Base-by-base conservation (phyloP, 2,329 filamentous ascomycete species). In the Alternaria viburni region DNA sequence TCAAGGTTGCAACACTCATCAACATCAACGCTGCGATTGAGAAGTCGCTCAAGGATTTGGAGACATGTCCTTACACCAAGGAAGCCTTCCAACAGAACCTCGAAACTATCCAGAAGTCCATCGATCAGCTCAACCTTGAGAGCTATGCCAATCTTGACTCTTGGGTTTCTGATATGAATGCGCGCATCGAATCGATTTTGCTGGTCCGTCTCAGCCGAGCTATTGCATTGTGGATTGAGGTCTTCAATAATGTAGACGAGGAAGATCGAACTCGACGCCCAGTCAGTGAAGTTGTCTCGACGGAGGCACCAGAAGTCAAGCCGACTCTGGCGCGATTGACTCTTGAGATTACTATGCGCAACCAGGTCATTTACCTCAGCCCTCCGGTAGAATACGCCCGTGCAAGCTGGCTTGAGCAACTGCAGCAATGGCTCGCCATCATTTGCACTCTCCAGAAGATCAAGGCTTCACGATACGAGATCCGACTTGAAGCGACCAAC, bases 301-400 rank as follows among this genome's bases (percentile, higher is more conserved):
- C 86, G 49, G 76, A 87, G 82, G 55, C 62, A 17, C 60, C 64
- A 7, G 76, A 81, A 45, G 71, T 75, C 44, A 78, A 73, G 43
- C 92, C 93, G 0, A 85, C 85, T 4, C 89, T 97, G 81, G 89
- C 87, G 72, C 88, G 87, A 28, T 86, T 97, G 23, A 86, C 96
- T 15, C 93, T 97, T 71, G 96, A 99, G 78, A 91, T 99, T 58
- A 96, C 93, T 6, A 99, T 99, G 93, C 92, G 93, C 30, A 98
- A 98, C 73, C 96, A 99, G 79, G 91, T 97, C 69, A 97, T 99
- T 70, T 97, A 97, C 75, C 87, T 99, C 25, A 96, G 97, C 57
- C 96, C 96, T 5, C 96, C 96, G 6, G 85, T 98, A 55, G 93
- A 97, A 77, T 96, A 90, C 77, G 94, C 96, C 15, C 89, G 94